Base-by-base conservation (phyloP, 2,329 filamentous ascomycete species). In the Penicillium sp. region DNA sequence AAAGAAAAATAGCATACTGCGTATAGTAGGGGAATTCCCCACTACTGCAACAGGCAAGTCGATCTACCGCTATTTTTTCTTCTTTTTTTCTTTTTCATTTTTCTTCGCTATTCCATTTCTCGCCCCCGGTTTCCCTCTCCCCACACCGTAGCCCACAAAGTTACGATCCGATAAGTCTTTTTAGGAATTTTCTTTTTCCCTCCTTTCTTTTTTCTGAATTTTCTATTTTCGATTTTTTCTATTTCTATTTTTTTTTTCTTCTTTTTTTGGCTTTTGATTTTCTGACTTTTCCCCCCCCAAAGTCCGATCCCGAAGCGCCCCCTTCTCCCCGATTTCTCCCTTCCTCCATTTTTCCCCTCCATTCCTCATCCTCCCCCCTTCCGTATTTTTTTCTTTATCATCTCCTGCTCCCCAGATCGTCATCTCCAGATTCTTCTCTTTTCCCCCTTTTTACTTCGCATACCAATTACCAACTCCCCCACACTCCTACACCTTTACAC, bases 211-310 rank as follows among this genome's bases (percentile, higher is more conserved):
- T 20, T 4, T 20, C 18, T 20, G 18, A 20, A 20, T 36, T 60
- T 63, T 55, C 59, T 58, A 46, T 57, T 55, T 59, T 61, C 49
- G 51, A 58, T 62, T 63, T 56, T 56, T 57, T 47, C 32, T 46
- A 49, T 41, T 55, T 52, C 49, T 44, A 40, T 49, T 52, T 55
- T 45, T 42, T 41, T 46, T n/a, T n/a, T n/a, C n/a, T n/a, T n/a
- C n/a, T 55, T 51, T 47, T 40, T 45, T 58, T 50, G 47, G 50
- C 45, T 46, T 47, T 52, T 49, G 52, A 49, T 40, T 49, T 26
- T 35, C 24, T 40, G 31, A 48, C 49, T 47, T 51, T 50, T 31
- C 40, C 52, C 45, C 40, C 36, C 18, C 18, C 18, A 45, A 44
- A 54, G 45, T 43, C 51, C 54, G 54, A 57, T 58, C 49, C 56